phyloP scores from a whole-genome alignment of 495 filamentous ascomycete species.

The Penicillium tannophilum region DNA sequence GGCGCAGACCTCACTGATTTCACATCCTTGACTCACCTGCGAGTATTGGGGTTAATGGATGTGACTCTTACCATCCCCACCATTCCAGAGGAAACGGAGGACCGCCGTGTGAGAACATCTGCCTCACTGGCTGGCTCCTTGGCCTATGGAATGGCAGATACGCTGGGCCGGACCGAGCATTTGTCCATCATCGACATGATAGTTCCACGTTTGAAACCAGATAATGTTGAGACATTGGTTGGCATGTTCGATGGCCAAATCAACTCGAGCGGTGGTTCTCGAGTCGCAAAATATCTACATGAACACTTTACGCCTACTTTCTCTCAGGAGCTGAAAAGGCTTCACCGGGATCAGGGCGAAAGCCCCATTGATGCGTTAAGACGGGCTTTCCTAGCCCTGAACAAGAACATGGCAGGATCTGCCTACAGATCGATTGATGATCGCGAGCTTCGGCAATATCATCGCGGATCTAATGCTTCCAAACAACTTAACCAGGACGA shows the following conservation, averaged over 20 bases:
- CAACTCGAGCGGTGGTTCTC: slow-evolving; percentile 81
- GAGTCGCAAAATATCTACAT: slow-evolving; percentile 93
- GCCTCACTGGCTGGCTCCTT: slow-evolving; percentile 84
- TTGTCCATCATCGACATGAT: slow-evolving; percentile 98
- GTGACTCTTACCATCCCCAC: slow-evolving; percentile 91
- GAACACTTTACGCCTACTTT: slow-evolving; percentile 90
- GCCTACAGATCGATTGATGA: slow-evolving; percentile 83
- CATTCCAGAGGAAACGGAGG: slow-evolving; percentile 92
- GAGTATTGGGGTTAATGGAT: slow-evolving; percentile 94
- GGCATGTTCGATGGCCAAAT: slow-evolving; percentile 95
- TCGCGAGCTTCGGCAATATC: slow-evolving; percentile 59
- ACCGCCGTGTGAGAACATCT: slow-evolving; percentile 93
- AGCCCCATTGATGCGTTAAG: slow-evolving; percentile 80
- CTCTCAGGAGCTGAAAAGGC: slow-evolving; percentile 73
- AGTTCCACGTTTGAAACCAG: slow-evolving; percentile 88
- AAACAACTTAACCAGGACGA: slow-evolving; percentile 82
- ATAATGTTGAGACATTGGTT: slow-evolving; percentile 84
- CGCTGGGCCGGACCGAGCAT: slow-evolving; percentile 89
- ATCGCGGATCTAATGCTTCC: slow-evolving; percentile 69
- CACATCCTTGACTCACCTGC: slow-evolving; percentile 77
- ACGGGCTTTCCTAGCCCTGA: slow-evolving; percentile 82
- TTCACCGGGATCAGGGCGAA: slow-evolving; percentile 54
- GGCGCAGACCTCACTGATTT: slow-evolving; percentile 89
- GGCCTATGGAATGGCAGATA: slow-evolving; percentile 97
- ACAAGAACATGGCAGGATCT: slow-evolving; percentile 88